These are phyloP conservation scores for Linnemannia hyalina DNA, from an alignment of 192 early-diverging fungal genomes.

Conservation along the genomic window DNA sequence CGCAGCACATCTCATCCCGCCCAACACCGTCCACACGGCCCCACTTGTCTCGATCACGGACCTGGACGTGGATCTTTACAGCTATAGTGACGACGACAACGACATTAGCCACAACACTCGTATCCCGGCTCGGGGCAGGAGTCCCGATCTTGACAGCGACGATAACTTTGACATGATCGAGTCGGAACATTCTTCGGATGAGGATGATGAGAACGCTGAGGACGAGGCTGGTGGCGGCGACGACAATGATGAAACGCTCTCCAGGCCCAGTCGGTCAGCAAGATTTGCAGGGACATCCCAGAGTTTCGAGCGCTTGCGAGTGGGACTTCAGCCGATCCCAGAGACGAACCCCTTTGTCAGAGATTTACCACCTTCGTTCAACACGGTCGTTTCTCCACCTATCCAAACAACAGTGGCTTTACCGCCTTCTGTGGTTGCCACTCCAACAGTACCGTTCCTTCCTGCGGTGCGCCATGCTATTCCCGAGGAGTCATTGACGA, in stretches of 20 bases:
- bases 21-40: slow-evolving; percentile 44
- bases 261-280: neutral
- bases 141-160: slow-evolving; percentile 10
- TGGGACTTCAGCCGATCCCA: neutral
- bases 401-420: neutral
- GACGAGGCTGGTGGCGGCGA: neutral
- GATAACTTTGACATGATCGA: slow-evolving; percentile 28
- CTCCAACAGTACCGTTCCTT: neutral
- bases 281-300: slow-evolving; percentile 16
- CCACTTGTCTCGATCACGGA: slow-evolving; percentile 18
- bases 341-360: neutral
- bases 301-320: slow-evolving; percentile 14
- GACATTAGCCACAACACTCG: neutral
- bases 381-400: neutral
- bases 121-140: neutral
- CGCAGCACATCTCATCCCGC: slow-evolving; percentile 6
- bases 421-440: neutral
- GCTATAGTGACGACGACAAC: neutral
- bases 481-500: slow-evolving; percentile 7
- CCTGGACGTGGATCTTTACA: slow-evolving; percentile 4
- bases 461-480: neutral
- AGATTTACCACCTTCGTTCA: neutral
- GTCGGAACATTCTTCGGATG: slow-evolving; percentile 13
- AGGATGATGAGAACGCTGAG: neutral
- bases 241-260: neutral